These are phyloP conservation scores for Aplosporella prunicola DNA, from an alignment of 2,329 filamentous ascomycete species.

Conservation along the genomic window DNA sequence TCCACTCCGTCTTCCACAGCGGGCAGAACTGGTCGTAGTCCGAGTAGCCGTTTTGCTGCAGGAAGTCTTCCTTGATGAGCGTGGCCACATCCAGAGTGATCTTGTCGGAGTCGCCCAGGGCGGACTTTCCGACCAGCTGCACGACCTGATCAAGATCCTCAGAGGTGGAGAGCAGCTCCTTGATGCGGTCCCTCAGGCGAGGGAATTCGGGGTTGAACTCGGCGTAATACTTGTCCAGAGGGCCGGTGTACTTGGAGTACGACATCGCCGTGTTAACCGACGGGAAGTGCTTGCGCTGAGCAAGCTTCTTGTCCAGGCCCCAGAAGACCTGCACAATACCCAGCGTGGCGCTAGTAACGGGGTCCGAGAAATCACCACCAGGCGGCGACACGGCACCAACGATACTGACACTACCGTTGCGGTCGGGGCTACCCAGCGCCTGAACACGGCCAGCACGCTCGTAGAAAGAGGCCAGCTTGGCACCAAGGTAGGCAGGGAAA, in stretches of 20 bases:
- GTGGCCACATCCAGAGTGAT: conserved; percentile 90
- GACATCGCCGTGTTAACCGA: conserved; percentile 92
- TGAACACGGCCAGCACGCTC: conserved; percentile 87
- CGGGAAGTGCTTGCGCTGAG: conserved; percentile 97
- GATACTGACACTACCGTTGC: conserved; percentile 88
- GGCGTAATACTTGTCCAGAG: conserved; percentile 88
- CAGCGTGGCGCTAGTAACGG: conserved; percentile 85
- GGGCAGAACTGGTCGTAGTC: conserved; percentile 99
- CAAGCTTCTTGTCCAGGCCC: conserved; percentile 99
- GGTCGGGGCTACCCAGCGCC: conserved; percentile 78
- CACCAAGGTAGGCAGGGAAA: conserved; percentile 94
- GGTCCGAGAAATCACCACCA: conserved; percentile 98
- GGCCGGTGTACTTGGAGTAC: conserved; percentile 91
- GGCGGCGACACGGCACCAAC: conserved; percentile 95
- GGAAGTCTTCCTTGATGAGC: conserved; percentile 93
- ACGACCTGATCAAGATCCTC: conserved; percentile 98
- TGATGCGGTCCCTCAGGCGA: conserved; percentile 82
- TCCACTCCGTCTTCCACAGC: conserved; percentile 99
- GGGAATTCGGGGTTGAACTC: conserved; percentile 93
- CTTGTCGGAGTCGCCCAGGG: conserved; percentile 92
- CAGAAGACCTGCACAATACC: conserved; percentile 99
- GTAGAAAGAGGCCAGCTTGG: conserved; percentile 98
- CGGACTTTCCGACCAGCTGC: conserved; percentile 95
- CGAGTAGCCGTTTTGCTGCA: conserved; percentile 98
- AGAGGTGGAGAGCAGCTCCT: conserved; percentile 84